Conservation (phyloP, 768 basidiomycete genomes). For the Mycena leptocephala region DNA sequence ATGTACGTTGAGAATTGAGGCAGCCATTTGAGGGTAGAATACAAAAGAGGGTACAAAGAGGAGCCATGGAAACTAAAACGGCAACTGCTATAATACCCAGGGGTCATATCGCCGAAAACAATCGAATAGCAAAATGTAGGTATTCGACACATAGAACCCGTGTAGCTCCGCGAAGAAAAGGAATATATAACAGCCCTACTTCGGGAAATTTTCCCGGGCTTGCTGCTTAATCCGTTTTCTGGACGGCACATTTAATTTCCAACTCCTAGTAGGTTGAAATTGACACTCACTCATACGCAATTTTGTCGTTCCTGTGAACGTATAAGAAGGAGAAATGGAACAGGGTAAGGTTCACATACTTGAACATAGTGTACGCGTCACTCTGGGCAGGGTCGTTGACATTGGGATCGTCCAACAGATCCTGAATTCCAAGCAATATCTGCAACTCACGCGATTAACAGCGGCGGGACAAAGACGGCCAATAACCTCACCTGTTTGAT, state of each 20-base stretch:
- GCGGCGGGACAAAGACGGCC: neutral
- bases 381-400: conserved; percentile 98
- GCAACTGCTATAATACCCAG: neutral
- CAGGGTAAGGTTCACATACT: conserved; percentile 68
- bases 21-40: conserved; percentile 21
- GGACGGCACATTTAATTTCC: conserved; percentile 17
- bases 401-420: conserved; percentile 95
- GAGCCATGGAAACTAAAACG: conserved; percentile 28
- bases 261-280: conserved; percentile 10
- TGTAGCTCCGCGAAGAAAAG: neutral
- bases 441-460: conserved; percentile 49
- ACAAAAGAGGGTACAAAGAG: conserved; percentile 24
- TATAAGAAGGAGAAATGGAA: conserved; percentile 25
- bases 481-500: conserved; percentile 88
- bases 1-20: conserved; percentile 79
- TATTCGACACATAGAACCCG: conserved; percentile 19
- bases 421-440: conserved; percentile 97
- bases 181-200: conserved; percentile 61
- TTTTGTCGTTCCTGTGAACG: conserved; percentile 86
- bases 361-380: conserved; percentile 99
- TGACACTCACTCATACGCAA: conserved; percentile 87
- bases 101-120: neutral
- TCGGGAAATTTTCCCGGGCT: conserved; percentile 92
- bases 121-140: conserved; percentile 5
- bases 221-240: conserved; percentile 89